Evolutionary conservation across 805 yeast genomes (phyloP).

Genomic region (Ogataea angusta): DNA sequence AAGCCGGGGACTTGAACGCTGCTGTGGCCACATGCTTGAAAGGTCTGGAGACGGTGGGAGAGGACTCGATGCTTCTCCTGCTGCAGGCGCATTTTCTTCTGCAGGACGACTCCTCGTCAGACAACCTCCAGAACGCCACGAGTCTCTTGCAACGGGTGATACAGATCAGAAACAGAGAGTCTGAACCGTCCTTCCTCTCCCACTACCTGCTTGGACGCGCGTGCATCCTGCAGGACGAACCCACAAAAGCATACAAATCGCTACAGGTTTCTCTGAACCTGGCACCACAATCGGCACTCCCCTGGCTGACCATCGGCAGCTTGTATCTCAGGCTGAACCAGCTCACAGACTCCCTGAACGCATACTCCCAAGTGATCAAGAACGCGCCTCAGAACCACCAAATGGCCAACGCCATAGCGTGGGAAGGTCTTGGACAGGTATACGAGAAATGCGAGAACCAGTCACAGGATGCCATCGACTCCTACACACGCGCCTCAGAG

Average conservation of each 20-base stretch:
- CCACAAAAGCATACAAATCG: constrained; percentile 51
- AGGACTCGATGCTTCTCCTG: constrained; percentile 41
- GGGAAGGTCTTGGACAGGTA: constrained; percentile 64
- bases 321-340: constrained; percentile 58
- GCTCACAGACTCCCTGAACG: constrained; percentile 62
- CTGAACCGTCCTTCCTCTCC: constrained; percentile 51
- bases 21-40: constrained; percentile 50
- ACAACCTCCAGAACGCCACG: constrained; percentile 37
- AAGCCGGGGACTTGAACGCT: constrained; percentile 46
- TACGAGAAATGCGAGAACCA: constrained; percentile 64
- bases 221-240: constrained; percentile 42
- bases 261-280: constrained; percentile 53
- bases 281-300: constrained; percentile 51
- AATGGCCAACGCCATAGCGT: constrained; percentile 49
- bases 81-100: constrained; percentile 50
- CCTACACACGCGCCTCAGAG: constrained; percentile 48
- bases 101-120: constrained; percentile 26
- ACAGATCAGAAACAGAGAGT: constrained; percentile 17
- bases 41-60: constrained; percentile 44
- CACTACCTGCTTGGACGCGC: constrained; percentile 57
- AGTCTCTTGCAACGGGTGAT: constrained; percentile 35
- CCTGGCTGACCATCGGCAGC: constrained; percentile 67
- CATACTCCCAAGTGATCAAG: constrained; percentile 62
- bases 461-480: constrained; percentile 56
- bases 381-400: constrained; percentile 22